phyloP scores from a whole-genome alignment of 2,329 filamentous ascomycete genomes.

The Nothopassalora personata region DNA sequence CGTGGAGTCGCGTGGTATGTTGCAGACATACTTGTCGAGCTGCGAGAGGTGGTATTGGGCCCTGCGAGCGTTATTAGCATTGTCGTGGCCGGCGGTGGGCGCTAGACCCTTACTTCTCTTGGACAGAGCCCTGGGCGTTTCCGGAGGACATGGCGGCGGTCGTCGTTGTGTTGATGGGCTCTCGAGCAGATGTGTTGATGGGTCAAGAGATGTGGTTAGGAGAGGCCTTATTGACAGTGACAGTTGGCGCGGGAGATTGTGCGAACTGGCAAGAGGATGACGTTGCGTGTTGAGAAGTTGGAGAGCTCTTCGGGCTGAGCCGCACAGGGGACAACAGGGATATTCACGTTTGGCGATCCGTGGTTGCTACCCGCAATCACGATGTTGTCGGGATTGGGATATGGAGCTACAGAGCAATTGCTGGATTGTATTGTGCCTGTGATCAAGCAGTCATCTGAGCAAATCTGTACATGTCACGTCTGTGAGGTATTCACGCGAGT shows the following conservation, averaged over 20 bases:
- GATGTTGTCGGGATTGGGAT: not conserved
- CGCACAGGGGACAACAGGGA: not conserved
- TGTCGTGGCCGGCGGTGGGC: conserved; percentile 3
- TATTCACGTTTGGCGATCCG: not conserved
- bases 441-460: not conserved
- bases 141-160: conserved; percentile 16
- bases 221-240: not conserved
- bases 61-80: conserved; percentile 19
- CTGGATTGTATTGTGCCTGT: not conserved
- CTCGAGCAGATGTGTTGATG: conserved; percentile 2
- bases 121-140: conserved; percentile 21
- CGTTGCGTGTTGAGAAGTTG: not conserved
- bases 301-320: not conserved
- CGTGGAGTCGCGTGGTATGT: not conserved
- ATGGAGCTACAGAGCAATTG: not conserved
- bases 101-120: conserved; percentile 21
- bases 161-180: conserved; percentile 7
- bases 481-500: not conserved
- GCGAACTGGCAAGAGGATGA: not conserved
- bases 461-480: not conserved
- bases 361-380: not conserved
- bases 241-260: not conserved
- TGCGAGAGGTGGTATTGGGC: conserved; percentile 60
- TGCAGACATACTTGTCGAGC: conserved; percentile 71
- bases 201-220: not conserved